Evolutionary conservation across 495 filamentous ascomycete species (phyloP).

Genomic region (Bathelium albidoporum): DNA sequence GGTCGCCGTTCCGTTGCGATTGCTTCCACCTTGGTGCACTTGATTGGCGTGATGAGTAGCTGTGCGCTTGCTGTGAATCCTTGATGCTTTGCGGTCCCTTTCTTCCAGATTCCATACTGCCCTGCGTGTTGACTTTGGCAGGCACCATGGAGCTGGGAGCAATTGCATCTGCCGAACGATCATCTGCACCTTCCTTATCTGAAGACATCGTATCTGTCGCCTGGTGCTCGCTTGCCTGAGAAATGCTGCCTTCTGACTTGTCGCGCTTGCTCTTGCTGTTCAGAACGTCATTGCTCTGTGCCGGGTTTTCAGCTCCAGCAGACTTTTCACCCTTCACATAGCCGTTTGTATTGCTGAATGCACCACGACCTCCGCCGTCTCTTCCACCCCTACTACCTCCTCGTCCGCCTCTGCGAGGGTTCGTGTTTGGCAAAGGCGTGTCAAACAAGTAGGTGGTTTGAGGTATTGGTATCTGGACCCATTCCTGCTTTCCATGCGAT

Average conservation of each 20-base stretch:
- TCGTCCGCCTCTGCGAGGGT: constrained; percentile 21
- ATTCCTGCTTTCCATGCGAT: constrained; percentile 32
- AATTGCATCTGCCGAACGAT: not conserved
- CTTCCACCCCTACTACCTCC: constrained; percentile 45
- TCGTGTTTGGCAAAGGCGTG: constrained; percentile 53
- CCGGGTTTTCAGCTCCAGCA: constrained; percentile 6
- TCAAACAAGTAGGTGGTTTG: constrained; percentile 40
- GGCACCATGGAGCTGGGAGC: not conserved
- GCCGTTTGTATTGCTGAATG: constrained; percentile 38
- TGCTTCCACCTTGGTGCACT: not conserved
- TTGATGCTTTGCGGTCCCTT: constrained; percentile 12
- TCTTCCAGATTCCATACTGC: constrained; percentile 15
- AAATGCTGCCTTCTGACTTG: not conserved
- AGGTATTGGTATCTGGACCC: constrained; percentile 52
- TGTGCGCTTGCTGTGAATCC: constrained; percentile 9
- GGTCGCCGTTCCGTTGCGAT: not conserved
- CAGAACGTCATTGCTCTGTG: constrained; percentile 5
- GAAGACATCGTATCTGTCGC: not conserved
- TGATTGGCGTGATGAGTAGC: constrained; percentile 1
- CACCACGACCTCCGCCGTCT: constrained; percentile 48
- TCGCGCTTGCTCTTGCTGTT: constrained; percentile 2
- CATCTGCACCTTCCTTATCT: not conserved
- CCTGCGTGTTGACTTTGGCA: constrained; percentile 15
- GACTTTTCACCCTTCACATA: constrained; percentile 14
- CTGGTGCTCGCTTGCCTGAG: not conserved